Conservation (phyloP, 2,329 filamentous ascomycete genomes). For the Xylaria sp. region DNA sequence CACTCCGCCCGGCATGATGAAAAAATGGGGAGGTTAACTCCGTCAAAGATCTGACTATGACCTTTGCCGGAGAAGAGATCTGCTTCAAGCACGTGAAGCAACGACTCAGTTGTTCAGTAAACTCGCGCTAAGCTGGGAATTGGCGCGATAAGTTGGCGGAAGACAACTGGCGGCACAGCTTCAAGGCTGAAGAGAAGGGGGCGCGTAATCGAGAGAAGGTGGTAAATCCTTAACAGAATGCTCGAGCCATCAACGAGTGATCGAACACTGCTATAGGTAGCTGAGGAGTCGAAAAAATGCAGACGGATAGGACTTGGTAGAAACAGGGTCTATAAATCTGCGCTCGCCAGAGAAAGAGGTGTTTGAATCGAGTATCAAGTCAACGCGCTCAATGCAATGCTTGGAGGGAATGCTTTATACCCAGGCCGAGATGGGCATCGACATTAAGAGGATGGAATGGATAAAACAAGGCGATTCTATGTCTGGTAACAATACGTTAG, state of each 20-base stretch:
- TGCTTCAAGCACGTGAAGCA: conserved; percentile 38
- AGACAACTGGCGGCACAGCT: conserved; percentile 26
- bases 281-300: too few relatives aligned
- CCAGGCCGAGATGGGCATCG: not conserved
- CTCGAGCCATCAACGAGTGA: conserved; percentile 35
- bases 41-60: conserved; percentile 28
- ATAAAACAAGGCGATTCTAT: conserved; percentile 7
- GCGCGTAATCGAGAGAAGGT: conserved; percentile 19
- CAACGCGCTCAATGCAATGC: conserved; percentile 5
- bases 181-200: conserved; percentile 38
- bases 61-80: conserved; percentile 34
- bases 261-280: not conserved
- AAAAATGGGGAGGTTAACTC: conserved; percentile 25
- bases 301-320: not conserved
- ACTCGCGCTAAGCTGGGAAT: not conserved
- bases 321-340: not conserved
- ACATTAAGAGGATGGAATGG: not conserved
- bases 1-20: conserved; percentile 71
- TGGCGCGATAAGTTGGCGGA: conserved; percentile 18
- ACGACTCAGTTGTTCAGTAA: conserved; percentile 25
- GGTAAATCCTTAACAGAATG: conserved; percentile 33
- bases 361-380: not conserved
- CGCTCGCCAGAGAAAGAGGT: not conserved
- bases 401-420: conserved; percentile 11
- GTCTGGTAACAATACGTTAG: conserved; percentile 4